Percentiles rank a stretch among this genome's conserved stretches.
Evolutionary conservation across 176 grass and related monocot species (phyloP).

Genomic region (Dendrocalamus sinicus): DNA sequence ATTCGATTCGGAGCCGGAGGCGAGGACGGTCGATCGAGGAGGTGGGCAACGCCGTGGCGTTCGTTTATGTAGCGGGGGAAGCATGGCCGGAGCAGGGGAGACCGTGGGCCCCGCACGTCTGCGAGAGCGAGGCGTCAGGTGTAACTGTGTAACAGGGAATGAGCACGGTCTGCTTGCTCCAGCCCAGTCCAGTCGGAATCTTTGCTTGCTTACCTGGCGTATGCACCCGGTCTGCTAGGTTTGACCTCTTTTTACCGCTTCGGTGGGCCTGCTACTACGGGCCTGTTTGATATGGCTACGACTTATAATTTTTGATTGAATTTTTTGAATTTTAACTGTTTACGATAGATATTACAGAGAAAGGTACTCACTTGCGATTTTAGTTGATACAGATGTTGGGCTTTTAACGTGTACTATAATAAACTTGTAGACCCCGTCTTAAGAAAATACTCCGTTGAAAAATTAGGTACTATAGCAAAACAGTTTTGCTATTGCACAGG

Average conservation of each 20-base stretch:
- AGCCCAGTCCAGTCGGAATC: neutral
- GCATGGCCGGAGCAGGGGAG: conserved; percentile 47
- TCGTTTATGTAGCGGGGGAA: conserved; percentile 44
- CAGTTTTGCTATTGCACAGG: too few relatives aligned
- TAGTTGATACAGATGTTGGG: too few relatives aligned
- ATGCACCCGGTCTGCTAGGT: neutral
- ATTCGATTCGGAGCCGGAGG: neutral
- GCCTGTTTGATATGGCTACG: too few relatives aligned
- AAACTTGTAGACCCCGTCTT: too few relatives aligned
- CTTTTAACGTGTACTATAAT: too few relatives aligned
- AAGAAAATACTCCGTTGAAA: too few relatives aligned
- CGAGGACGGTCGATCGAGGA: conserved; percentile 9
- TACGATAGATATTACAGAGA: too few relatives aligned
- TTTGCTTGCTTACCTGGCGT: neutral
- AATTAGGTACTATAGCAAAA: too few relatives aligned
- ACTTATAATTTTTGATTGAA: too few relatives aligned
- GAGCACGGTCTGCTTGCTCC: neutral
- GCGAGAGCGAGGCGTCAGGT: conserved; percentile 13
- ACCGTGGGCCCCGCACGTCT: conserved; percentile 47
- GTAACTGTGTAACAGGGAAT: neutral
- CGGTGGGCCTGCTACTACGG: neutral
- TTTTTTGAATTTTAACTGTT: too few relatives aligned
- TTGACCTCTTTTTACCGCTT: neutral
- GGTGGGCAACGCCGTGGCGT: conserved; percentile 7
- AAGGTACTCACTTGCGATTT: too few relatives aligned